phyloP scores from a whole-genome alignment of 2,329 filamentous ascomycete species.

The Ophiocordyceps camponoti-rufipedis region DNA sequence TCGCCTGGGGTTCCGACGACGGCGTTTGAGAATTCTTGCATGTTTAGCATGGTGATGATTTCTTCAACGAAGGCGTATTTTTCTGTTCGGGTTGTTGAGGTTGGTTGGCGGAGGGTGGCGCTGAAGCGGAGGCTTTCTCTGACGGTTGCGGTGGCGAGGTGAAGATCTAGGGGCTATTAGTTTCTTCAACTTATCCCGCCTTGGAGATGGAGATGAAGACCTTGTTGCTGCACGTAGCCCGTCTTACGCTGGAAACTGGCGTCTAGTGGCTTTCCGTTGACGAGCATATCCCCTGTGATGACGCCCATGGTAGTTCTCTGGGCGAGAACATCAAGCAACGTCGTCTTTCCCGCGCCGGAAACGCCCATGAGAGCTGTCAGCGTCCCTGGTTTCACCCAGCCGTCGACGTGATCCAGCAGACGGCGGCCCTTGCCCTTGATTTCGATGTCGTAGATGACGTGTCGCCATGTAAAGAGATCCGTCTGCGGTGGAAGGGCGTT shows the following conservation, averaged over 20 bases:
- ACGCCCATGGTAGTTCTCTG: slow-evolving; percentile 79
- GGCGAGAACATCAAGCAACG: slow-evolving; percentile 70
- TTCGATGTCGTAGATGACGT: slow-evolving; percentile 60
- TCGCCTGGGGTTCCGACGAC: slow-evolving; percentile 81
- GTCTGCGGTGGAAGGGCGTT: slow-evolving; percentile 35
- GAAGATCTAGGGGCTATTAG: too few relatives aligned
- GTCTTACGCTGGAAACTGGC: slow-evolving; percentile 80
- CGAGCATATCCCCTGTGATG: slow-evolving; percentile 65
- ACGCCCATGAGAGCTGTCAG: slow-evolving; percentile 83
- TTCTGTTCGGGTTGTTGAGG: slow-evolving; percentile 50
- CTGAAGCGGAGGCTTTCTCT: slow-evolving; percentile 78
- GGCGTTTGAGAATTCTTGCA: slow-evolving; percentile 79
- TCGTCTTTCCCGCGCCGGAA: slow-evolving; percentile 87
- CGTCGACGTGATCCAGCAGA: slow-evolving; percentile 72
- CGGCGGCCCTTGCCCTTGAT: slow-evolving; percentile 64
- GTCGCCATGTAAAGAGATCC: slow-evolving; percentile 70
- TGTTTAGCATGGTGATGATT: slow-evolving; percentile 77
- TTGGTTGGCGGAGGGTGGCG: slow-evolving; percentile 69
- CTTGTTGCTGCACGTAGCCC: slow-evolving; percentile 83
- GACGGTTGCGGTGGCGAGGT: slow-evolving; percentile 68
- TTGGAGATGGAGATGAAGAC: slow-evolving; percentile 55
- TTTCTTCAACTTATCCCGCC: too few relatives aligned
- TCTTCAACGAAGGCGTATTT: slow-evolving; percentile 80
- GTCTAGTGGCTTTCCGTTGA: slow-evolving; percentile 48
- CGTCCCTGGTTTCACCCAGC: slow-evolving; percentile 87